Percentiles rank a stretch among this genome's conserved stretches.
phyloP scores from a whole-genome alignment of 495 filamentous ascomycete genomes.

The Xylaria venustula region DNA sequence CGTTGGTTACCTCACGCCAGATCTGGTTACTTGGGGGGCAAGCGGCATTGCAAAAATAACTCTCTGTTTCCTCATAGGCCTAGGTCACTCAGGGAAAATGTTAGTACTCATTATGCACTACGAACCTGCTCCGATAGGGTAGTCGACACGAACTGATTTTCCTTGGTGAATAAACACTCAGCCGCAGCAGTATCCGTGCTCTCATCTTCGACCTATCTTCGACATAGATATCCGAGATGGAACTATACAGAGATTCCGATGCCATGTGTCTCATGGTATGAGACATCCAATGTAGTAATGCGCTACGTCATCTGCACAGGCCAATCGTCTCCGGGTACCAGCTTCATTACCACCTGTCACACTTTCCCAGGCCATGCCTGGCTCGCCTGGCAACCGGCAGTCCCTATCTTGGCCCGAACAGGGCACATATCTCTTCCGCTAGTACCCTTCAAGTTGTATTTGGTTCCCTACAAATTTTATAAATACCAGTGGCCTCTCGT shows the following conservation, averaged over 20 bases:
- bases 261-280: background rate
- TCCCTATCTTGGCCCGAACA: background rate
- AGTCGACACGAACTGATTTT: background rate
- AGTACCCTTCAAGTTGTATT: no score
- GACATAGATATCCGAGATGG: slow-evolving; percentile 9
- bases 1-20: background rate
- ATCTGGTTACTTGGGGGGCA: background rate
- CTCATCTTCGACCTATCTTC: slow-evolving; percentile 11
- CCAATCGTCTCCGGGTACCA: slow-evolving; percentile 1
- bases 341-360: slow-evolving; percentile 2
- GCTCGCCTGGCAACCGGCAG: slow-evolving; percentile 1
- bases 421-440: background rate
- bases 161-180: background rate
- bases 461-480: no score
- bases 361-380: background rate
- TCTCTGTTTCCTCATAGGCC: background rate
- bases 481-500: no score
- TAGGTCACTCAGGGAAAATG: background rate
- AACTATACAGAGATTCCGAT: slow-evolving; percentile 1
- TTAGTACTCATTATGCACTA: background rate
- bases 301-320: slow-evolving; percentile 9
- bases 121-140: background rate
- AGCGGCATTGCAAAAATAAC: background rate
- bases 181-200: background rate
- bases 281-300: background rate